Evolutionary conservation across 1,284 basidiomycete genomes (phyloP).

Genomic region (Cystobasidiaceae sp.): DNA sequence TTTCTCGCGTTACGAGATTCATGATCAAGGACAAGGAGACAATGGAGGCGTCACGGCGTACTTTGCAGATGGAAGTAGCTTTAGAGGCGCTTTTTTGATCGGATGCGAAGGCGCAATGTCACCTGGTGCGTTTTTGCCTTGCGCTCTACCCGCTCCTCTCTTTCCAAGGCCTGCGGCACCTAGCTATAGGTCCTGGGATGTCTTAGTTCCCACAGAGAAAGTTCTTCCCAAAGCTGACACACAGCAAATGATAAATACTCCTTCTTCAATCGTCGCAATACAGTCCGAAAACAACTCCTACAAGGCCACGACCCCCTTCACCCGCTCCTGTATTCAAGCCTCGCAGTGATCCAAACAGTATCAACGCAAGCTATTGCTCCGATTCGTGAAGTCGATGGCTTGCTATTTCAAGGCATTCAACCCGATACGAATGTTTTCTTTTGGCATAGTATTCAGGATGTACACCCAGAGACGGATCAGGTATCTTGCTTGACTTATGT

Average conservation of each 20-base stretch:
- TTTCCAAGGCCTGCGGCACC: neutral
- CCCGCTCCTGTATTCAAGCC: slow-evolving; percentile 2
- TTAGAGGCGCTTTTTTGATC: neutral
- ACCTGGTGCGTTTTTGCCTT: neutral
- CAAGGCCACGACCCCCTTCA: neutral
- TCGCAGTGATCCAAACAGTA: slow-evolving; percentile 23
- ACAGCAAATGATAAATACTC: neutral
- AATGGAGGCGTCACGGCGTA: slow-evolving; percentile 6
- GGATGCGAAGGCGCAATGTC: slow-evolving; percentile 10
- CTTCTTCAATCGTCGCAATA: neutral
- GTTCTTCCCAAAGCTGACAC: neutral
- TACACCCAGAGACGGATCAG: slow-evolving; percentile 19
- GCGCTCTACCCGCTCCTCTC: neutral
- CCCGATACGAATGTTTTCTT: slow-evolving; percentile 24
- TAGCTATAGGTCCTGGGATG: neutral
- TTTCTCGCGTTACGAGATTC: neutral
- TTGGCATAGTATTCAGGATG: slow-evolving; percentile 27
- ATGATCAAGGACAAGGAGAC: slow-evolving; percentile 8
- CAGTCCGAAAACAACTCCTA: slow-evolving; percentile 19
- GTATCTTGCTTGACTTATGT: slow-evolving; percentile 22
- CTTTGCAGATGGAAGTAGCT: slow-evolving; percentile 1
- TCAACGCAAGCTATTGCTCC: slow-evolving; percentile 19
- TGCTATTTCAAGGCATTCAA: slow-evolving; percentile 28
- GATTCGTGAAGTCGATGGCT: slow-evolving; percentile 16
- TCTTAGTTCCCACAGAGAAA: neutral